phyloP scores from a whole-genome alignment of 1,139 yeast genomes.

The Spencermartinsiella ligniputridi region DNA sequence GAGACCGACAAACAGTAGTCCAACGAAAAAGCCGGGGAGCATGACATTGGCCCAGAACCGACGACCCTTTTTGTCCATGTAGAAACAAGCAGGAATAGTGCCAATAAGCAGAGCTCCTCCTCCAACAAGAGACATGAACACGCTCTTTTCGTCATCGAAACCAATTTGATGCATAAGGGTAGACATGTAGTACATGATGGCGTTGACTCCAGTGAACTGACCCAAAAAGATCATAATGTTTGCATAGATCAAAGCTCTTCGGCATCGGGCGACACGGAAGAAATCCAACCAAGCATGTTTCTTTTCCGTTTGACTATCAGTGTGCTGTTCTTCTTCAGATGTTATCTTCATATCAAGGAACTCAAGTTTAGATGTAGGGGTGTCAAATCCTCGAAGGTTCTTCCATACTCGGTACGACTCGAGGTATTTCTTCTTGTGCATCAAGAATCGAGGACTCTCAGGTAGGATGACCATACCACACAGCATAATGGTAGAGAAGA shows the following conservation, averaged over 20 bases:
- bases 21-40: slow-evolving; percentile 52
- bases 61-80: slow-evolving; percentile 59
- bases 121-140: slow-evolving; percentile 42
- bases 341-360: slow-evolving; percentile 45
- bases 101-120: slow-evolving; percentile 58
- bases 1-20: slow-evolving; percentile 52
- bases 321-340: slow-evolving; percentile 34
- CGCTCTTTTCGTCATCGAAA: slow-evolving; percentile 40
- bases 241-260: slow-evolving; percentile 55
- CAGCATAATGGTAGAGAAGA: slow-evolving; percentile 49
- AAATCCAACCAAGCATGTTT: slow-evolving; percentile 45
- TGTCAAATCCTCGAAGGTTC: slow-evolving; percentile 42
- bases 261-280: slow-evolving; percentile 48
- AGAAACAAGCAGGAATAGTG: slow-evolving; percentile 57
- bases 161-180: slow-evolving; percentile 52
- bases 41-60: slow-evolving; percentile 36
- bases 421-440: slow-evolving; percentile 46
- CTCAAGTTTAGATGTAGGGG: slow-evolving; percentile 42
- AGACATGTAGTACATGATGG: slow-evolving; percentile 46
- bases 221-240: slow-evolving; percentile 56
- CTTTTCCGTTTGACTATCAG: slow-evolving; percentile 34
- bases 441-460: slow-evolving; percentile 72
- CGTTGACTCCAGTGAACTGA: slow-evolving; percentile 35
- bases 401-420: slow-evolving; percentile 56
- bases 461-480: slow-evolving; percentile 52